Evolutionary conservation across 192 early-diverging fungal species (phyloP).

Genomic region (Coemansia sp.): DNA sequence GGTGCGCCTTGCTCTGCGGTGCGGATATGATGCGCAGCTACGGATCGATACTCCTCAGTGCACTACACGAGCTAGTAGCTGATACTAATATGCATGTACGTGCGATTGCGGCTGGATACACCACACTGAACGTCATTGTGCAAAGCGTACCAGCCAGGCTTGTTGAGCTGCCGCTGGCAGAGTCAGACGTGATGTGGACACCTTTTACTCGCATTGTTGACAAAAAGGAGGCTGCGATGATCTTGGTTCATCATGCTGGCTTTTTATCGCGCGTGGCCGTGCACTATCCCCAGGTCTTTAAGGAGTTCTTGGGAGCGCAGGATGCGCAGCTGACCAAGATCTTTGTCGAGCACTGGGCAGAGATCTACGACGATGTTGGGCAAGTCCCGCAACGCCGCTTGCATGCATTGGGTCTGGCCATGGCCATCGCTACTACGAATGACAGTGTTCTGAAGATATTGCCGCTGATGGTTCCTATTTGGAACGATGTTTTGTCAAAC

Average conservation of each 20-base stretch:
- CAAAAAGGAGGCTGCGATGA: slow-evolving; percentile 21
- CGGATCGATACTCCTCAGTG: slow-evolving; percentile 24
- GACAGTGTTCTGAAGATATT: slow-evolving; percentile 27
- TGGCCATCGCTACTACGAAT: slow-evolving; percentile 33
- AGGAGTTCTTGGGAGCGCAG: slow-evolving; percentile 37
- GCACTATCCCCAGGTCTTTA: slow-evolving; percentile 31
- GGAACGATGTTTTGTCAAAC: slow-evolving; percentile 44
- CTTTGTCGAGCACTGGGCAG: slow-evolving; percentile 39
- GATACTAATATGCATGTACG: slow-evolving; percentile 24
- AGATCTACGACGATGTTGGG: slow-evolving; percentile 28
- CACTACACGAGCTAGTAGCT: slow-evolving; percentile 26
- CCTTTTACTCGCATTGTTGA: slow-evolving; percentile 41
- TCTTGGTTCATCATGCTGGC: slow-evolving; percentile 25
- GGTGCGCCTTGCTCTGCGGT: slow-evolving; percentile 68
- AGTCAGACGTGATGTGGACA: slow-evolving; percentile 32
- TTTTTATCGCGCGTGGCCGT: slow-evolving; percentile 42
- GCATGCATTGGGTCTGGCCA: slow-evolving; percentile 27
- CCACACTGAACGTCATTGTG: slow-evolving; percentile 29
- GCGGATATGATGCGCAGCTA: slow-evolving; percentile 7
- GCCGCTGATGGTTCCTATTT: slow-evolving; percentile 43
- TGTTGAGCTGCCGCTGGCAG: slow-evolving; percentile 2
- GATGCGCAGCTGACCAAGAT: slow-evolving; percentile 3
- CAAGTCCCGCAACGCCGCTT: slow-evolving; percentile 35
- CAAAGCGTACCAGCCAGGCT: slow-evolving; percentile 28
- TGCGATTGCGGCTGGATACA: slow-evolving; percentile 30